A percentile compares a stretch with the other conserved stretches of the same genome.
These are phyloP conservation scores for Poa pratensis DNA, from an alignment of 176 grass and related monocot genomes.

Conservation along the genomic window DNA sequence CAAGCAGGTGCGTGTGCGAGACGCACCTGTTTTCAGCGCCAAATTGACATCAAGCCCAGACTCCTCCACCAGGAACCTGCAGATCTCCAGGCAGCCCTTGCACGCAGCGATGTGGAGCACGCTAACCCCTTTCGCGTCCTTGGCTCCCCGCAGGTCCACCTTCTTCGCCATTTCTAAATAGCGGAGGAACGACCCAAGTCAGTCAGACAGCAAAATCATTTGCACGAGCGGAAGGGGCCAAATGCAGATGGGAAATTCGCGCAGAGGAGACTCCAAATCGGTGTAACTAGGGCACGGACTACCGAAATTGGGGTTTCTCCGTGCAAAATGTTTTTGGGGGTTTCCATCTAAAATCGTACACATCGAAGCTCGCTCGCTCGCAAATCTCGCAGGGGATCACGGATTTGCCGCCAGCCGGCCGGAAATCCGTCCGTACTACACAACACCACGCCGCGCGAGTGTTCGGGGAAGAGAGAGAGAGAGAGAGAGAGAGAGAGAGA, in stretches of 20 bases:
- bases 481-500: too few relatives aligned
- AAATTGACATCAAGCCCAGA: conserved; percentile 12
- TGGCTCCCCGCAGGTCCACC: conserved; percentile 13
- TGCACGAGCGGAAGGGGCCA: too few relatives aligned
- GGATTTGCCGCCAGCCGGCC: neutral
- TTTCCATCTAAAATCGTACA: neutral
- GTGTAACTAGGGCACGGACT: too few relatives aligned
- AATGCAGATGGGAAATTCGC: neutral
- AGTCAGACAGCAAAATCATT: neutral
- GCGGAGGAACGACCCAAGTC: neutral
- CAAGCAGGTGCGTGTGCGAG: neutral
- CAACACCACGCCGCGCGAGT: neutral
- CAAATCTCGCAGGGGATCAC: neutral
- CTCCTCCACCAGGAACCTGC: conserved; percentile 47
- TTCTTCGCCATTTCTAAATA: neutral
- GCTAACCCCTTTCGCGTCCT: conserved; percentile 3
- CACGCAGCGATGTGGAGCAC: conserved; percentile 42
- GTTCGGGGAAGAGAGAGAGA: neutral
- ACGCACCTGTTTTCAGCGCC: neutral
- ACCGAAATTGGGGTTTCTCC: neutral
- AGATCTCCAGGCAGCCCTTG: conserved; percentile 5
- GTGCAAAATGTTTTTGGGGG: neutral
- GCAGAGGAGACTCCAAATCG: neutral
- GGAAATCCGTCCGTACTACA: neutral
- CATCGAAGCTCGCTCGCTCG: neutral